Conservation (phyloP, 2,329 filamentous ascomycete genomes). For the Sordariomycetes sp. region DNA sequence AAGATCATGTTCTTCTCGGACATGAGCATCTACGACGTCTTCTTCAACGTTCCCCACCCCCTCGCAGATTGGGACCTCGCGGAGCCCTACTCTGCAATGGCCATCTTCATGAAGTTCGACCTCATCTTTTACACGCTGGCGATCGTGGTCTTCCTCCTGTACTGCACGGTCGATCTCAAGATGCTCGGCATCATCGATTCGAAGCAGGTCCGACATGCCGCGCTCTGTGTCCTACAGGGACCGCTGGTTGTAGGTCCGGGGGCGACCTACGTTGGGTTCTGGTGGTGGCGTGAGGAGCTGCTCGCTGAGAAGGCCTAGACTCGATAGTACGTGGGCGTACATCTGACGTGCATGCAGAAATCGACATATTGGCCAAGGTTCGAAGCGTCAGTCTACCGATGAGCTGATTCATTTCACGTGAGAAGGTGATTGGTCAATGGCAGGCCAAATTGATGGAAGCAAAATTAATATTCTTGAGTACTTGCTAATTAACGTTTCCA, state of each 20-base stretch:
- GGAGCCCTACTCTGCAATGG: background rate
- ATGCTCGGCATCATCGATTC: background rate
- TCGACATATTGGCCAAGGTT: too few relatives aligned
- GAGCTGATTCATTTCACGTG: too few relatives aligned
- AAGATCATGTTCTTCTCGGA: background rate
- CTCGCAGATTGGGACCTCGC: background rate
- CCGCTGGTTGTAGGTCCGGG: constrained; percentile 1
- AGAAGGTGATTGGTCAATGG: too few relatives aligned
- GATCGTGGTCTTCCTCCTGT: background rate
- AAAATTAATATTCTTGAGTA: too few relatives aligned
- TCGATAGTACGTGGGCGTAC: too few relatives aligned
- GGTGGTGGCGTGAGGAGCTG: constrained; percentile 1
- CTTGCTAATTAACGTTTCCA: too few relatives aligned
- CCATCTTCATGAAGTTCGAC: constrained; percentile 2
- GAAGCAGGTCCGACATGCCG: background rate
- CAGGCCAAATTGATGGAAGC: too few relatives aligned
- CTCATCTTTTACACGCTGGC: background rate
- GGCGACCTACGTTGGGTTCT: constrained; percentile 1
- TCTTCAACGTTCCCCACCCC: background rate
- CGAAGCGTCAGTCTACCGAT: too few relatives aligned
- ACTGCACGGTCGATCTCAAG: background rate
- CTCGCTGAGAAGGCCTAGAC: background rate
- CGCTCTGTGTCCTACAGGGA: background rate
- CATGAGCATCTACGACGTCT: background rate
- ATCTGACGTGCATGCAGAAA: too few relatives aligned